Evolutionary conservation across 257 asterid species (phyloP), one percentile per base, ranked within the genome.

Genomic region (Gentiana macrophylla): DNA sequence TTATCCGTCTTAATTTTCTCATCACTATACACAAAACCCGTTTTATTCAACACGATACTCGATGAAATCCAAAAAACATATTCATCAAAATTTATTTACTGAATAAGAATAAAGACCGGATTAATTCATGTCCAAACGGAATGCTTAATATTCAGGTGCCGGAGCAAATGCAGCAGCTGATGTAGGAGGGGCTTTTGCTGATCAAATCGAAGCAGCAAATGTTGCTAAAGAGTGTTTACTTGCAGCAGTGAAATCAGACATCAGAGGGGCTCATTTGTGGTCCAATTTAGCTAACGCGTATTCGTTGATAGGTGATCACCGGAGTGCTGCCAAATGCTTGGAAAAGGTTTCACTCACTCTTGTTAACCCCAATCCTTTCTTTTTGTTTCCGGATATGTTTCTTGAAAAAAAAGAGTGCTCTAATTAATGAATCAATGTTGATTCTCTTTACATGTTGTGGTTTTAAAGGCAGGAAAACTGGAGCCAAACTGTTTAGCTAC

Each of bases 401-500:
- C 9, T 2, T 0, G 3, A 38, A 4, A 10, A 10, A 41, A 10
- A 6, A 41, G 8, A 41, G 8, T 41, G 9, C 9, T 41, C 46
- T 41, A 41, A 10, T 41, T 61, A 36, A 24, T 35, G 38, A 53
- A 8, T 35, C 24, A 24, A 24, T 24, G 50, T 59, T 55, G 53
- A 41, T 33, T 33, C 43, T 55, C 48, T 59, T 37, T 53, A 46
- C 51, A 57, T 71, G 46, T 52, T 54, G 24, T 24, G 24, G 55
- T 12, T 70, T 35, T 72, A 33, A 63, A 92, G 98, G 97, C 98
- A 53, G 98, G 88, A 64, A 92, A 81, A 67, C 73, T 88, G 67
- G 97, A 92, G 70, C 97, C 98, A 56, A 92, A 88, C 75, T 92
- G 98, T 73, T 81, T 92, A 64, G 95, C 97, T 43, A 83, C 94